Evolutionary conservation across 345 rosid species (phyloP), one percentile per base, ranked within the genome.

Genomic region (Lepidium sativum): DNA sequence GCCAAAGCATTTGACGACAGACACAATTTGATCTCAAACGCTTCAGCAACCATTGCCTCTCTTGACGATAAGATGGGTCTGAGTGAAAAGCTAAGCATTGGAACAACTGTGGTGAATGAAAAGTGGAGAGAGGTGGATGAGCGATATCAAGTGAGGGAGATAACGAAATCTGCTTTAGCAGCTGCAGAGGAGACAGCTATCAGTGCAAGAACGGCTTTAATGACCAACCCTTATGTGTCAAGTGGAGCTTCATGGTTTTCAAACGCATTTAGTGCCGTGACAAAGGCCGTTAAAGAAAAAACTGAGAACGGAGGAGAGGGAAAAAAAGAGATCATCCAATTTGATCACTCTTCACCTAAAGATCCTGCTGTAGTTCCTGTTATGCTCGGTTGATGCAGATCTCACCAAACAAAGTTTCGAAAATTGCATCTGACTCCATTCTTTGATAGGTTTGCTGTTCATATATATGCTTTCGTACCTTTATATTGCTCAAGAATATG

Each of bases 131-230:
- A 88, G 74, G 86, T 86, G 70, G 99, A 94, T 68, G 84, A 84
- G 80, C 80, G 88, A 45, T 90, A 81, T 73, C 99, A 90, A 70
- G 97, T 94, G 52, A 86, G 88, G 3, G 99, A 84, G 82, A 94
- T 86, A 73, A 86, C 99, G 2, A 94, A 87, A 55, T 83, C 91
- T 2, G 97, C 99, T 54, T 76, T 85, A 43, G 85, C 86, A 10
- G 91, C 75, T 41, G 97, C 99, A 0, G 97, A 88, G 78, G 86
- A 88, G 71, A 88, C 66, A 64, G 96, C 89, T 13, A 83, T 86
- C 58, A 82, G 40, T 41, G 97, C 97, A 7, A 87, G 97, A 54
- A 78, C 89, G 5, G 92, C 97, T 41, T 78, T 94, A 65, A 88
- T 94, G 97, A 84, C 85, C 18, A 94, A 94, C 71, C 78, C 88